phyloP scores from a whole-genome alignment of 495 filamentous ascomycete genomes.

The Podospora bellae-mahoneyi region DNA sequence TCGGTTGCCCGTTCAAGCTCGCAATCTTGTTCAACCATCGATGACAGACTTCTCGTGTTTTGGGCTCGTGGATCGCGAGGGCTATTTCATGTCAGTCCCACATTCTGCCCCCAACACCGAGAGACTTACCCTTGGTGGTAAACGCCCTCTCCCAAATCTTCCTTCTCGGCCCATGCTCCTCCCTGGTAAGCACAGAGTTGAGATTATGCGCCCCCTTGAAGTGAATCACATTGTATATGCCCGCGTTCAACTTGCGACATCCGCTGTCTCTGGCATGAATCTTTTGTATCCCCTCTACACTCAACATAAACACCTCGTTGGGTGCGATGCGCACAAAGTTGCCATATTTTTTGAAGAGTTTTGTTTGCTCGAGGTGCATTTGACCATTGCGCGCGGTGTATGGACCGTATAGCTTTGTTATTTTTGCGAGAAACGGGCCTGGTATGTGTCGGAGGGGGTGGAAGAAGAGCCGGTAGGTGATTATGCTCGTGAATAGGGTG shows the following conservation, averaged over 20 bases:
- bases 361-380: conserved; percentile 34
- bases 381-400: conserved; percentile 28
- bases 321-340: conserved; percentile 36
- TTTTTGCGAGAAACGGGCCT: conserved; percentile 40
- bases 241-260: conserved; percentile 18
- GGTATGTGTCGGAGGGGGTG: conserved; percentile 46
- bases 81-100: conserved; percentile 37
- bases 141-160: conserved; percentile 27
- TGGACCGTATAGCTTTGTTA: conserved; percentile 37
- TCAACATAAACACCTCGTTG: conserved; percentile 24
- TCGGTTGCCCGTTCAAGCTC: conserved; percentile 2
- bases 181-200: conserved; percentile 23
- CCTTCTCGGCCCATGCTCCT: conserved; percentile 24
- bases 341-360: conserved; percentile 38
- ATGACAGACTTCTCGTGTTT: conserved; percentile 71
- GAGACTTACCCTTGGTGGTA: conserved; percentile 17
- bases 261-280: conserved; percentile 18
- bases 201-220: conserved; percentile 26
- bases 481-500: conserved; percentile 44
- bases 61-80: conserved; percentile 68
- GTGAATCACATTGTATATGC: conserved; percentile 17
- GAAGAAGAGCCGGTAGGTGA: conserved; percentile 45
- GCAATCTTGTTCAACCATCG: conserved; percentile 44
- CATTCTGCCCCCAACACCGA: not conserved
- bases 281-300: conserved; percentile 14